phyloP scores from a whole-genome alignment of 2,329 filamentous ascomycete genomes.

The Tolypocladium guangdongense region DNA sequence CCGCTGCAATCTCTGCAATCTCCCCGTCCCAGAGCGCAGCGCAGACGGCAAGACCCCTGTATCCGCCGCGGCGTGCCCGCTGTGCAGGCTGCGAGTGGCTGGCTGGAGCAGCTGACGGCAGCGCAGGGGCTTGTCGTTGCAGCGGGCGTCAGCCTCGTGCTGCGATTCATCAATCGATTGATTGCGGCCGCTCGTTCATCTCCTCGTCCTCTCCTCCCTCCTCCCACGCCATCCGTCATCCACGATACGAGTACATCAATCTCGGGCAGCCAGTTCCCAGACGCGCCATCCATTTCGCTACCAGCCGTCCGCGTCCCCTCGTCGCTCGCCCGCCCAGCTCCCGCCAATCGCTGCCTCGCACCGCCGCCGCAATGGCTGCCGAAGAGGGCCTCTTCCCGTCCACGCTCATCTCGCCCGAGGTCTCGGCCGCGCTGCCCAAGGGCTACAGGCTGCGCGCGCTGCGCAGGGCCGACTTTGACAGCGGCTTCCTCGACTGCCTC shows the following conservation, averaged over 20 bases:
- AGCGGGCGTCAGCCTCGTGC: no score
- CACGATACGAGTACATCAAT: no score
- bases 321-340: background rate
- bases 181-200: background rate
- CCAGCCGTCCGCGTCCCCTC: slow-evolving; percentile 3
- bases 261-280: no score
- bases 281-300: no score
- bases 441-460: slow-evolving; percentile 78
- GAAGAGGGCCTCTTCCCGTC: slow-evolving; percentile 62
- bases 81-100: no score
- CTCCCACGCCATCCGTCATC: no score
- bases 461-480: slow-evolving; percentile 63
- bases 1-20: no score
- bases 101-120: no score
- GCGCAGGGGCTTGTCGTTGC: no score
- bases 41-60: no score
- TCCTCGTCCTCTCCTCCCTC: background rate
- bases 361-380: slow-evolving; percentile 7
- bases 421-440: slow-evolving; percentile 61
- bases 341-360: background rate
- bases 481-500: slow-evolving; percentile 83
- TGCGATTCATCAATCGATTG: background rate
- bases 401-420: slow-evolving; percentile 65
- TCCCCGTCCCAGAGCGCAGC: no score
- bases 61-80: background rate